Conservation (phyloP, 768 basidiomycete genomes). For the Lentinula sp. region DNA sequence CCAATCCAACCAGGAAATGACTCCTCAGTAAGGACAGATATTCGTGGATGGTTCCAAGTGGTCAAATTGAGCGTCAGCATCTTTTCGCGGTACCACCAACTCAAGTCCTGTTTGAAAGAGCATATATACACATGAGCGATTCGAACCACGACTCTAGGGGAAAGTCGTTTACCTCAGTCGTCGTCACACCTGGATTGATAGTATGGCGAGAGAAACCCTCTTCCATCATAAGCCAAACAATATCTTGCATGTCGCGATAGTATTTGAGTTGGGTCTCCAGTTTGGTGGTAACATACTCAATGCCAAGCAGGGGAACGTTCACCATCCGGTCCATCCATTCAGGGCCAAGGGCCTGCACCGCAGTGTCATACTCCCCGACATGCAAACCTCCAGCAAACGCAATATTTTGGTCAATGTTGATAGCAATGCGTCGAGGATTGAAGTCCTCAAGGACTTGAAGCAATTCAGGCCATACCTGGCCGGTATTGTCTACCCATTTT, state of each 20-base stretch:
- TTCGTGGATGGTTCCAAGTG: slow-evolving; percentile 51
- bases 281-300: slow-evolving; percentile 41
- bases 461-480: slow-evolving; percentile 40
- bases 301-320: slow-evolving; percentile 38
- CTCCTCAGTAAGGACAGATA: slow-evolving; percentile 35
- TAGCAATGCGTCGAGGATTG: slow-evolving; percentile 34
- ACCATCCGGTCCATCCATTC: slow-evolving; percentile 34
- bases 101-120: slow-evolving; percentile 31
- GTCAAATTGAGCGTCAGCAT: slow-evolving; percentile 39
- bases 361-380: slow-evolving; percentile 36
- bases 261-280: slow-evolving; percentile 35
- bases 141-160: not conserved
- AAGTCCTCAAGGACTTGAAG: slow-evolving; percentile 26
- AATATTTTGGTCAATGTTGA: slow-evolving; percentile 41
- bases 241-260: slow-evolving; percentile 43
- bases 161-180: slow-evolving; percentile 20
- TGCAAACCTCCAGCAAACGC: slow-evolving; percentile 46
- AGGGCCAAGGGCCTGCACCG: slow-evolving; percentile 31
- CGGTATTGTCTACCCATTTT: slow-evolving; percentile 45
- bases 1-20: slow-evolving; percentile 38
- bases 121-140: not conserved
- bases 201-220: slow-evolving; percentile 43
- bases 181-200: slow-evolving; percentile 37
- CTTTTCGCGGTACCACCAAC: slow-evolving; percentile 50
- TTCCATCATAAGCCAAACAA: slow-evolving; percentile 44